Evolutionary conservation across 176 grass and related monocot species (phyloP), one percentile per base, ranked within the genome.

Genomic region (Ensete ventricosum): DNA sequence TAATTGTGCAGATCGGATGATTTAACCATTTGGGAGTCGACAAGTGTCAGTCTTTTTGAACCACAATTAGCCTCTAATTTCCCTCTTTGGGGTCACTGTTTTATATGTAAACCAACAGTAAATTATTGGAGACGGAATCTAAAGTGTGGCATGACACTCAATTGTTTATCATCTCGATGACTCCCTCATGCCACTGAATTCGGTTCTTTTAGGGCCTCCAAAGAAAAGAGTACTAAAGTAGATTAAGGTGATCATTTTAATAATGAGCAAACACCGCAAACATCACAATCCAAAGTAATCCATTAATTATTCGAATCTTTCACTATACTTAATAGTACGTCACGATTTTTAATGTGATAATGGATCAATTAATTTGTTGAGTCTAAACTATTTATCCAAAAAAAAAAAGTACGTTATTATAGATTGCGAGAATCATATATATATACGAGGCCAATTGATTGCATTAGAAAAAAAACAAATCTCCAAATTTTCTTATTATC

Each of bases 221-320:
- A 64, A 11, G 20, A 26, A 64, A 25, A 24, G 62, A 64, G 24
- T 29, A 1, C 12, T 67, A 67, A 67, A 67, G 23, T 29, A 67
- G 64, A 29, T 67, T 16, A 65, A 67, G 26, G 23, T 7, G 10
- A 67, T 20, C 2, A 67, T 67, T 67, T 10, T 29, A 67, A 67
- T 63, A 63, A 66, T 12, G 10, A 26, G 1, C 57, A 67, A 67
- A 67, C 64, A 67, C 24, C 9, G 16, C 14, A 34, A 34, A 4
- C 64, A 67, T 67, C 64, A 16, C 14, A 17, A 67, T 67, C 64
- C 64, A 8, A 67, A 67, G 26, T 27, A 16, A 66, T 67, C 64
- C 64, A 3, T 43, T 6, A 43, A 6, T 43, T 43, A 43, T 43
- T 43, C 34, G 34, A 43, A 43, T 43, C 34, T 4, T 43, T 43